Evolutionary conservation across 1,139 yeast species (phyloP).

Genomic region (Spencermartinsiella ligniputridi): DNA sequence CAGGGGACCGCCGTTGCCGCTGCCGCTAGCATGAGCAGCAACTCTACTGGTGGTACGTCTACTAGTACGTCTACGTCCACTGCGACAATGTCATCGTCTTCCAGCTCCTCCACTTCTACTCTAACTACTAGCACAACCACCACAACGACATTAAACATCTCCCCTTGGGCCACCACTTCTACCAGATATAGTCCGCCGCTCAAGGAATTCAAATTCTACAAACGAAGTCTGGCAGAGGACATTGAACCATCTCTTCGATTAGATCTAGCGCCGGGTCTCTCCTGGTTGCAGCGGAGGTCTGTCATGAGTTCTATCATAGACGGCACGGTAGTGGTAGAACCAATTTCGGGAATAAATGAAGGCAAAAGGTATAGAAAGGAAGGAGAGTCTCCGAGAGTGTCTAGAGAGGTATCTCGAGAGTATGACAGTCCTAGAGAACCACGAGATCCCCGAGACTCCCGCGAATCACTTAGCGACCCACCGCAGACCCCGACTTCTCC

Average conservation of each 20-base stretch:
- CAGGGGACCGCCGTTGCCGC: constrained; percentile 3
- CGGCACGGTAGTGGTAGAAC: constrained; percentile 80
- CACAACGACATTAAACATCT: constrained; percentile 4
- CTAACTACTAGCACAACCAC: background rate
- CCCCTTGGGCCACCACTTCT: constrained; percentile 7
- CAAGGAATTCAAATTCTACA: constrained; percentile 58
- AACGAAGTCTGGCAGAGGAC: constrained; percentile 67
- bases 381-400: background rate
- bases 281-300: constrained; percentile 55
- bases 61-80: constrained; percentile 13
- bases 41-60: constrained; percentile 8
- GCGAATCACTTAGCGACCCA: background rate
- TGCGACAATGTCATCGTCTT: background rate
- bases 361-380: constrained; percentile 23
- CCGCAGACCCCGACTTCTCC: background rate
- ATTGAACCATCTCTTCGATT: constrained; percentile 65
- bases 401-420: background rate
- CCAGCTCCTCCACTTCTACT: background rate
- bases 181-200: constrained; percentile 26
- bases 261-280: constrained; percentile 57
- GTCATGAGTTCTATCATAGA: constrained; percentile 68
- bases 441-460: background rate
- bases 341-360: constrained; percentile 80
- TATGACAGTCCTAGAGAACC: background rate
- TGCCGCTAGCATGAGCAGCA: constrained; percentile 15